Conservation (phyloP, 2,329 filamentous ascomycete species). For the Mycogone perniciosa region DNA sequence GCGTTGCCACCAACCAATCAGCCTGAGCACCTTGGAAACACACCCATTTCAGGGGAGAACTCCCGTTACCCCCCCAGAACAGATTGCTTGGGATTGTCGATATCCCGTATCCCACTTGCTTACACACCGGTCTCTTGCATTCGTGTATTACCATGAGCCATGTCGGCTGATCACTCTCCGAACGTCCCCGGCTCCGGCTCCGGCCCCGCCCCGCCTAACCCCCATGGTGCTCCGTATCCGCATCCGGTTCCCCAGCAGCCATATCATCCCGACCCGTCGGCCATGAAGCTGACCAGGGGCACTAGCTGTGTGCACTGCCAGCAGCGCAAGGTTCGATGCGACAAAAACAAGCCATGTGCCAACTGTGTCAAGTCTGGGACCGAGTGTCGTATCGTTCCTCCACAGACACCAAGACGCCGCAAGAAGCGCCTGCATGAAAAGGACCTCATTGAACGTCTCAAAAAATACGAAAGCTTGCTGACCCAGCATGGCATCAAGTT, state of each 20-base stretch:
- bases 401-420: conserved; percentile 50
- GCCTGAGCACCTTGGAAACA: no score
- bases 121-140: no score
- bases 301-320: conserved; percentile 68
- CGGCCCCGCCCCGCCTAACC: conserved; percentile 16
- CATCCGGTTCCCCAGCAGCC: conserved; percentile 16
- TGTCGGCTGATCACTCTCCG: conserved; percentile 5
- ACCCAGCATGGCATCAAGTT: conserved; percentile 62
- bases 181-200: conserved; percentile 2
- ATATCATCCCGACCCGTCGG: conserved; percentile 32
- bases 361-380: conserved; percentile 59
- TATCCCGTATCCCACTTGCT: no score
- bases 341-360: conserved; percentile 64
- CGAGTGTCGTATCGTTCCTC: conserved; percentile 54
- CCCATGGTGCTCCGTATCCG: background rate
- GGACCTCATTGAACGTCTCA: conserved; percentile 63
- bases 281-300: conserved; percentile 51
- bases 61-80: no score
- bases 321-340: conserved; percentile 68
- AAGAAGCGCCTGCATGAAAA: conserved; percentile 63
- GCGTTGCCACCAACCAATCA: no score
- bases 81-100: no score
- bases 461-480: conserved; percentile 61
- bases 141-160: background rate
- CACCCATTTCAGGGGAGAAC: no score